phyloP scores from a whole-genome alignment of 139 green algal genomes.

The Ettlia oleoabundans region DNA sequence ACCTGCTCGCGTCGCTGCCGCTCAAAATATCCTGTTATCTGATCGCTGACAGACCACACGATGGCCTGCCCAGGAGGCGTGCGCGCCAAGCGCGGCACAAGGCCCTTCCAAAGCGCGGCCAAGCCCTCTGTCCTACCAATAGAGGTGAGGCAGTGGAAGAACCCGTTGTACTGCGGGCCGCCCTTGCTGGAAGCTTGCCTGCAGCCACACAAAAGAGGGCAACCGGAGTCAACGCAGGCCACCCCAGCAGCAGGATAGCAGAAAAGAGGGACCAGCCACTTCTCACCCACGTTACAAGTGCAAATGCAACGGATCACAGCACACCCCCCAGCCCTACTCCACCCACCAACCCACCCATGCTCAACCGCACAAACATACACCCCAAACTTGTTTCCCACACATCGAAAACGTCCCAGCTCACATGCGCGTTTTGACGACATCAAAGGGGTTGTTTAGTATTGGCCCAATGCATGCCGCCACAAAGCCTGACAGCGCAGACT shows the following conservation, averaged over 20 bases:
- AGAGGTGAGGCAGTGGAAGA: slow-evolving; percentile 82
- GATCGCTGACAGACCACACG: slow-evolving; percentile 89
- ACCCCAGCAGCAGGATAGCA: background rate
- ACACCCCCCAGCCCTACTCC: no score
- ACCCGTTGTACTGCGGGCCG: slow-evolving; percentile 77
- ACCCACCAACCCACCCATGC: no score
- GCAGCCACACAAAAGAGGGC: background rate
- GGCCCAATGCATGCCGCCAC: slow-evolving; percentile 87
- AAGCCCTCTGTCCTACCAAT: slow-evolving; percentile 89
- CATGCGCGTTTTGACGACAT: slow-evolving; percentile 86
- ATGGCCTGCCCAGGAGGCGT: slow-evolving; percentile 96
- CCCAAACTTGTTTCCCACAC: no score
- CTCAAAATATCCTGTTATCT: slow-evolving; percentile 57
- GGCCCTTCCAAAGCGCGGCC: slow-evolving; percentile 85
- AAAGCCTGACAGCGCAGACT: slow-evolving; percentile 90
- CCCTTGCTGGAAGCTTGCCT: slow-evolving; percentile 46
- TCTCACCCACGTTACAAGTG: no score
- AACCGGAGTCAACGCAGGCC: background rate
- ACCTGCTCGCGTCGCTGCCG: slow-evolving; percentile 14
- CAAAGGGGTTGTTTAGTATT: slow-evolving; percentile 89
- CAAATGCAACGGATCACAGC: no score
- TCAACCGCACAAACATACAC: no score
- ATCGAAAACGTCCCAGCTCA: background rate
- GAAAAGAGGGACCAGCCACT: no score
- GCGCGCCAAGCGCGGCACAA: slow-evolving; percentile 91